Percentiles rank a stretch among this genome's conserved stretches.
Evolutionary conservation across 2,329 filamentous ascomycete genomes (phyloP).

Genomic region (Arthrobotrys conoides): DNA sequence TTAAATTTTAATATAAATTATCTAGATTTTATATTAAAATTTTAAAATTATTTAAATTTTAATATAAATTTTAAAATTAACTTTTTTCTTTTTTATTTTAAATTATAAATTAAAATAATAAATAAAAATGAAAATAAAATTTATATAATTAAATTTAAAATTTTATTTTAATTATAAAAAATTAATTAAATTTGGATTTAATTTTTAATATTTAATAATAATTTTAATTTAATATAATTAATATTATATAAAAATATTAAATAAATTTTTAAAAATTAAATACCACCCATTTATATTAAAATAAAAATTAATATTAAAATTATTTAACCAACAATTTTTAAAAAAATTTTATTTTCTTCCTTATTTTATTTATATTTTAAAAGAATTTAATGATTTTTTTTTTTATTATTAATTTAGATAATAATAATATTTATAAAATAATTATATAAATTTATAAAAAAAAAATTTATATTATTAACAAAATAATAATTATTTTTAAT

Average conservation of each 20-base stretch:
- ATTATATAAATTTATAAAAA: neutral
- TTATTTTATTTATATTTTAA: no score
- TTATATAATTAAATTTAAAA: neutral
- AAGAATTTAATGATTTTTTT: slow-evolving; percentile 3
- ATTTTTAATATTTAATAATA: neutral
- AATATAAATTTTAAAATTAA: slow-evolving; percentile 1
- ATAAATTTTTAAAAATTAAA: slow-evolving; percentile 4
- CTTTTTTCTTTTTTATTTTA: neutral
- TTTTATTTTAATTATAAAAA: neutral
- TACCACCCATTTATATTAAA: neutral
- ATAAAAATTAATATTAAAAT: neutral
- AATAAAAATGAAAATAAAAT: neutral
- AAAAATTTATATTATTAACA: neutral
- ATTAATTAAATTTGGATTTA: neutral
- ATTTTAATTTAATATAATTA: neutral
- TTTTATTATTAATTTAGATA: slow-evolving; percentile 1
- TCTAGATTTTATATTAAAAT: no score
- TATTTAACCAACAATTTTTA: slow-evolving; percentile 5
- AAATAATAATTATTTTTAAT: neutral
- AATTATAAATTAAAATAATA: neutral
- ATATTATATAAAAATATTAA: neutral
- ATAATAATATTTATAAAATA: slow-evolving; percentile 4
- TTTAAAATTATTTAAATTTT: no score
- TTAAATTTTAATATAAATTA: no score
- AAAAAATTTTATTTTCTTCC: slow-evolving; percentile 1